phyloP scores from a whole-genome alignment of 768 basidiomycete genomes.

The Termitomyces bulborhizus region DNA sequence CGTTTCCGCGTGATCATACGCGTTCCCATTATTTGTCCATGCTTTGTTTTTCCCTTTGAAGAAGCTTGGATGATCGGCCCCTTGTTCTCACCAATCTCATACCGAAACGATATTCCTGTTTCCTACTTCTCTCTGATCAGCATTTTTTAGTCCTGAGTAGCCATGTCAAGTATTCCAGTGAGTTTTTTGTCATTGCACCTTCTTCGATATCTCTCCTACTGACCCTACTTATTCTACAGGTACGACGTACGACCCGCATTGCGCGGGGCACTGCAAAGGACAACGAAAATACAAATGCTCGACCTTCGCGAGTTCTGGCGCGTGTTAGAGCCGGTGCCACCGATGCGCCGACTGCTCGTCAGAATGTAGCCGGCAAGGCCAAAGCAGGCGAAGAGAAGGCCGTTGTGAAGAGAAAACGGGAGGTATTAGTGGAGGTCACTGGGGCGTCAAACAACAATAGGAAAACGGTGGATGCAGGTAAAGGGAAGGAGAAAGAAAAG shows the following conservation, averaged over 20 bases:
- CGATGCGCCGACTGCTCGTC: constrained; percentile 24
- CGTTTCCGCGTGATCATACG: constrained; percentile 11
- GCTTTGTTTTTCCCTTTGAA: constrained; percentile 9
- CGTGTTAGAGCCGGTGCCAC: constrained; percentile 46
- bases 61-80: neutral
- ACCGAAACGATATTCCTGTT: neutral
- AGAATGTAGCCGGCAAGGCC: constrained; percentile 31
- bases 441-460: constrained; percentile 29
- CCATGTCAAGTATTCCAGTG: constrained; percentile 30
- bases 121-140: constrained; percentile 1
- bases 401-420: constrained; percentile 67
- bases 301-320: constrained; percentile 43
- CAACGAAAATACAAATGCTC: constrained; percentile 66
- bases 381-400: constrained; percentile 32
- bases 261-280: constrained; percentile 49
- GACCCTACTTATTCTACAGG: constrained; percentile 28
- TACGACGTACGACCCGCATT: constrained; percentile 58
- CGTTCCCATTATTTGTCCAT: constrained; percentile 10
- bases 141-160: neutral
- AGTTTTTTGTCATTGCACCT: constrained; percentile 3
- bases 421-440: constrained; percentile 68
- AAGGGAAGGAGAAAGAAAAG: constrained; percentile 40
- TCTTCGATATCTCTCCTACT: neutral
- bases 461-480: constrained; percentile 12
- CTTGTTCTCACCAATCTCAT: constrained; percentile 4